A percentile compares a stretch with the other conserved stretches of the same genome.
phyloP scores from a whole-genome alignment of 306 rosid genomes.

The Astragalus membranaceus region DNA sequence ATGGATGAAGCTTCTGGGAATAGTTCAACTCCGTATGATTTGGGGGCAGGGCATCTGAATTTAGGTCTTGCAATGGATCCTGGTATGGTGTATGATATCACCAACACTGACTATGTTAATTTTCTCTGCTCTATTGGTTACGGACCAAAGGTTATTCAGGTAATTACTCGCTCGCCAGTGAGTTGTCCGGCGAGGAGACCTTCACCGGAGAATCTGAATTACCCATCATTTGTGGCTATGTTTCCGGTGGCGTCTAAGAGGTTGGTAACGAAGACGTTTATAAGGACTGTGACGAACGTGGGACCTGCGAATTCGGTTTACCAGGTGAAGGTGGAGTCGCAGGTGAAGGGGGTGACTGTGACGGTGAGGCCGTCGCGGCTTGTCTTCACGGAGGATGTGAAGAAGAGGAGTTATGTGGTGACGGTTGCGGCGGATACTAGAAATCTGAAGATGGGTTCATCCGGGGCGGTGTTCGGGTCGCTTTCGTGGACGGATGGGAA shows the following conservation, averaged over 20 bases:
- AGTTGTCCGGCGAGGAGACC: constrained; percentile 53
- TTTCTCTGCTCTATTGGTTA: constrained; percentile 62
- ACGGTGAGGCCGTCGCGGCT: constrained; percentile 62
- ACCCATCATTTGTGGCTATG: constrained; percentile 64
- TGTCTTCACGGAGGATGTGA: constrained; percentile 45
- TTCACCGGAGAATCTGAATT: constrained; percentile 62
- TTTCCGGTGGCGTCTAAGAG: constrained; percentile 40
- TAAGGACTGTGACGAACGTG: constrained; percentile 67
- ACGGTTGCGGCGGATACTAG: constrained; percentile 50
- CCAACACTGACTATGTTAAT: constrained; percentile 50
- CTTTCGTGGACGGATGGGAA: constrained; percentile 75
- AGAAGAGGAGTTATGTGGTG: constrained; percentile 56
- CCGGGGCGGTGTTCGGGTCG: constrained; percentile 77
- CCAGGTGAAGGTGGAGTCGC: constrained; percentile 38
- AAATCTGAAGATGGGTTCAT: constrained; percentile 40
- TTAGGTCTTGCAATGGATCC: constrained; percentile 77
- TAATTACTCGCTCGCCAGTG: constrained; percentile 45
- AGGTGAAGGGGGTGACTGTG: constrained; percentile 56
- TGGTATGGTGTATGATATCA: constrained; percentile 65
- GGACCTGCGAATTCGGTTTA: constrained; percentile 54
- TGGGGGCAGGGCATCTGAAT: constrained; percentile 76
- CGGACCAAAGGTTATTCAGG: constrained; percentile 59
- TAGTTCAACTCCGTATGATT: constrained; percentile 57
- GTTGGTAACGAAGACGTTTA: constrained; percentile 34
- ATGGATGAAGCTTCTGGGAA: constrained; percentile 69